Conservation (phyloP, 768 basidiomycete genomes). For the Pulveroboletus sp. region DNA sequence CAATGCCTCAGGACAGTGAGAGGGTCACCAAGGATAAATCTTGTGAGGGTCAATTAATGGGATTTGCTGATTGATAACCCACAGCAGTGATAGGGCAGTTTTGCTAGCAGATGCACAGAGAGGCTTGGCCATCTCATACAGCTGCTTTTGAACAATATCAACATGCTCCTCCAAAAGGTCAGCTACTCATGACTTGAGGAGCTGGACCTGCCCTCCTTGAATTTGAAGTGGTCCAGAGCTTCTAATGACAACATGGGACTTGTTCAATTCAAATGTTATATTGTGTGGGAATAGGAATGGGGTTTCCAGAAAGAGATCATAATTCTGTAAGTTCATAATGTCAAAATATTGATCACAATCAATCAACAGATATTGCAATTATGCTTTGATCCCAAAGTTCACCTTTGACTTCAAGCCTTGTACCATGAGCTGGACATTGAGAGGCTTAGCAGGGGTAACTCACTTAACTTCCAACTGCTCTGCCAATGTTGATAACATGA, state of each 20-base stretch:
- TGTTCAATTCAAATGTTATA: conserved; percentile 28
- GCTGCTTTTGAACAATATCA: conserved; percentile 3
- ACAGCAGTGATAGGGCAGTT: background rate
- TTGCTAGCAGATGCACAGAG: background rate
- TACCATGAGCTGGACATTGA: conserved; percentile 28
- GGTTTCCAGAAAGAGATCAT: conserved; percentile 40
- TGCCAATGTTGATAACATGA: conserved; percentile 28
- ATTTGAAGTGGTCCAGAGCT: background rate
- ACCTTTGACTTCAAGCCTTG: conserved; percentile 30
- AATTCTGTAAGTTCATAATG: conserved; percentile 35
- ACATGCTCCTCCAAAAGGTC: background rate
- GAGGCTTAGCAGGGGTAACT: conserved; percentile 16
- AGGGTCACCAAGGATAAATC: background rate
- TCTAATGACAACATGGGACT: conserved; percentile 11
- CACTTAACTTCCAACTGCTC: conserved; percentile 22
- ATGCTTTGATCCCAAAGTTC: conserved; percentile 8
- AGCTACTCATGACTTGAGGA: background rate
- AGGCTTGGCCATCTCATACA: background rate
- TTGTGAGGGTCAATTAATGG: too few relatives aligned
- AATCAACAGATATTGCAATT: conserved; percentile 16
- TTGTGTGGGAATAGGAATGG: conserved; percentile 36
- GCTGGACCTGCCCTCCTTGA: background rate
- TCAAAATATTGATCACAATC: conserved; percentile 29
- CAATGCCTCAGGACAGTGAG: background rate
- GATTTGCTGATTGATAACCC: conserved; percentile 2